Percentiles rank a stretch among this genome's conserved stretches.
Conservation (phyloP, 805 yeast species). For the Kurtzmaniella cleridarum region DNA sequence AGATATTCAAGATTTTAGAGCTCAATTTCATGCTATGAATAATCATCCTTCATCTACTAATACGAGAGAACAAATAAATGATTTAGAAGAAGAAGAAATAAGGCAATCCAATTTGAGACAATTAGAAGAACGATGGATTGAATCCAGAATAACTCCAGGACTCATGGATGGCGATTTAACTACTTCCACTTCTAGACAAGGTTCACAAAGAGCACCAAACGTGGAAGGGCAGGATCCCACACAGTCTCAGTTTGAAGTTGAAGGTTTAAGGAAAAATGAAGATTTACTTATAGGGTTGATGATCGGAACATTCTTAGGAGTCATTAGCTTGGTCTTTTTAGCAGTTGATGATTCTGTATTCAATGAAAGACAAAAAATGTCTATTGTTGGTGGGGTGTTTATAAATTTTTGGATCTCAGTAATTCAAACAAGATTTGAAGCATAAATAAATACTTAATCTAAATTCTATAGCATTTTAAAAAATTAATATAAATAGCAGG, state of each 20-base stretch:
- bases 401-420: slow-evolving; percentile 67
- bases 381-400: slow-evolving; percentile 65
- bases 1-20: slow-evolving; percentile 66
- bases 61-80: slow-evolving; percentile 21
- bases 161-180: slow-evolving; percentile 4
- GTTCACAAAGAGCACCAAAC: neutral
- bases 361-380: slow-evolving; percentile 57
- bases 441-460: neutral
- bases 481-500: too few relatives aligned
- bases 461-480: neutral
- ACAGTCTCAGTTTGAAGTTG: slow-evolving; percentile 22
- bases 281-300: slow-evolving; percentile 67
- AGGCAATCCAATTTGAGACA: slow-evolving; percentile 43
- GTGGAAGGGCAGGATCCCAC: slow-evolving; percentile 7
- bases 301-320: slow-evolving; percentile 73
- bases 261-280: slow-evolving; percentile 40
- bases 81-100: slow-evolving; percentile 39
- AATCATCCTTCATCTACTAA: slow-evolving; percentile 31
- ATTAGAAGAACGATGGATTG: slow-evolving; percentile 86
- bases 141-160: slow-evolving; percentile 47
- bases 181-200: slow-evolving; percentile 3
- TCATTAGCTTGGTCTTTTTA: slow-evolving; percentile 55
- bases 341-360: slow-evolving; percentile 57
- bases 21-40: slow-evolving; percentile 69
- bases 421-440: slow-evolving; percentile 16